Evolutionary conservation across 139 green algal genomes (phyloP), one percentile per base, ranked within the genome.

Genomic region (Chlamydomonas sphaeroides): DNA sequence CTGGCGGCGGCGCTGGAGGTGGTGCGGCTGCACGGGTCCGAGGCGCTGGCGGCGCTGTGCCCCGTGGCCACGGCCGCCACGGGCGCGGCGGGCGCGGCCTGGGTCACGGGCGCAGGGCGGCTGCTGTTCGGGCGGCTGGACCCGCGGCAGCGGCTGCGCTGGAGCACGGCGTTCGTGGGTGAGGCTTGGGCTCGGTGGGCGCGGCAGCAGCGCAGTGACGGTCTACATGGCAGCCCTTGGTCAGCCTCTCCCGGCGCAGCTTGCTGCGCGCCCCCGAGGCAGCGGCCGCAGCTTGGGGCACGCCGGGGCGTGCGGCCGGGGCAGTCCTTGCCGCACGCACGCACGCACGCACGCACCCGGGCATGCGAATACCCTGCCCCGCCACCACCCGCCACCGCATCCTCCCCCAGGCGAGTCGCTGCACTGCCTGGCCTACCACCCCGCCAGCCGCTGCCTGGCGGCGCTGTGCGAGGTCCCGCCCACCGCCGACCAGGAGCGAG

Each of bases 121-220:
- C 73, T 89, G 62, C 56, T 89, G 57, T 82, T 89, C 56, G 85
- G 85, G 28, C 25, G 28, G 20, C 18, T 89, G 39, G 79, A 86
- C 65, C 45, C 61, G 17, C 30, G 53, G 66, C 8, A 67, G 42
- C 71, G 63, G 45, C 66, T 89, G 23, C 56, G 79, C 20, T 89
- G 85, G 85, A 86, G 33, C 56, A 89, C 85, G 11, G 85, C 79
- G 21, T 78, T 71, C 48, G 80, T 89, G 2, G 84, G 84, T 88
- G 74, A 38, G 83, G 65, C 39, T 3, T n/a, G 8, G 39, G 48
- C 6, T 33, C 2, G 10, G 51, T 6, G 25, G 51, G 17, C 38
- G 32, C n/a, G n/a, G n/a, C n/a, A n/a, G n/a, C n/a, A n/a, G n/a
- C n/a, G n/a, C n/a, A n/a, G n/a, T n/a, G n/a, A n/a, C n/a, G n/a